Evolutionary conservation across 208 protist species (phyloP), one percentile per base, ranked within the genome.

Genomic region (Strigomonas culicis): DNA sequence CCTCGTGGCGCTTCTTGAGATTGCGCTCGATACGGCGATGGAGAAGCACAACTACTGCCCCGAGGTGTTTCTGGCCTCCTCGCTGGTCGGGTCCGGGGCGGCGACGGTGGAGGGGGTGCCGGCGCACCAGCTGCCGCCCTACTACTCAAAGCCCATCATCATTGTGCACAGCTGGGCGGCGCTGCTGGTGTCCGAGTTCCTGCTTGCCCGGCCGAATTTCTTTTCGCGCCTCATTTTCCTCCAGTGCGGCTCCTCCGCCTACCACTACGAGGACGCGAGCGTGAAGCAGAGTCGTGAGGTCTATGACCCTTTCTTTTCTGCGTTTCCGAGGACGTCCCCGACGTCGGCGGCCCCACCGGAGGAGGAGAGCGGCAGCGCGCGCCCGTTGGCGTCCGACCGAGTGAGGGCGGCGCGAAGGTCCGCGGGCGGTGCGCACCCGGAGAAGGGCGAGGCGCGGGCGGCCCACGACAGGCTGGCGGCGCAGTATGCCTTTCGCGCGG

Each of bases 11-110:
- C 63, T 93, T 22, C 75, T 93, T 32, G 84, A 86, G 47, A 82
- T 89, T n/a, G 84, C 87, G 1, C 70, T 93, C 15, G 72, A 87
- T 60, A 79, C 77, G 2, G 83, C 79, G 19, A 84, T 93, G 83
- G 75, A 77, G 59, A 79, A 75, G 46, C 74, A 82, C 60, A 86
- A 87, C 51, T 84, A 86, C 46, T 80, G 71, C 46, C 73, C 74
- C 24, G 24, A 43, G 11, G 64, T 74, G 32, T 46, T 77, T 17
- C 36, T 75, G 13, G 62, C 62, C 1, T 36, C 47, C 49, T 36
- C 44, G 0, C 2, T 56, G 8, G 36, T 41, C 7, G 59, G 31
- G 28, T 28, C 32, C 4, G 13, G 22, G 6, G 7, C n/a, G n/a
- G 10, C 57, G 2, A 51, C 6, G 22, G 41, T 50, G 30, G 56